phyloP scores from a whole-genome alignment of 2,329 filamentous ascomycete genomes.

The Ceratocystis colombiana region DNA sequence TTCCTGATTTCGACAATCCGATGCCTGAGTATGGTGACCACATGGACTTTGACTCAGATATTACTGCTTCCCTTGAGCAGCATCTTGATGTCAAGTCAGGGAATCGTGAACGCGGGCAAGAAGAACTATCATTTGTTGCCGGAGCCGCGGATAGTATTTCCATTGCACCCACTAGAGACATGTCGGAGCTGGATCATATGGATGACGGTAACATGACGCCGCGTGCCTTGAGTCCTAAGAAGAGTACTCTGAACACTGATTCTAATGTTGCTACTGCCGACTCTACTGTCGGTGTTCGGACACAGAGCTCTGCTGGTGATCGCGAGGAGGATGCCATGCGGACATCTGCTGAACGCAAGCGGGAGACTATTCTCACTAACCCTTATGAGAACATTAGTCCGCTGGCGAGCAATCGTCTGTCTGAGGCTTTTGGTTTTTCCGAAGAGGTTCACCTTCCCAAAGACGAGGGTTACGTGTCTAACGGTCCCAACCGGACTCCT shows the following conservation, averaged over 20 bases:
- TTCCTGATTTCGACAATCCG: slow-evolving; percentile 59
- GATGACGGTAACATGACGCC: slow-evolving; percentile 42
- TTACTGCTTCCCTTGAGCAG: slow-evolving; percentile 76
- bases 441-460: slow-evolving; percentile 20
- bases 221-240: slow-evolving; percentile 27
- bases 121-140: slow-evolving; percentile 24
- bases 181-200: background rate
- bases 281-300: background rate
- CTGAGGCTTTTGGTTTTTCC: slow-evolving; percentile 39
- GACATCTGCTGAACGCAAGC: slow-evolving; percentile 49
- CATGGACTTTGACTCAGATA: slow-evolving; percentile 56
- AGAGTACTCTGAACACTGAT: slow-evolving; percentile 35
- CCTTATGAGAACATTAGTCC: slow-evolving; percentile 57
- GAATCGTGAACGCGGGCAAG: slow-evolving; percentile 25
- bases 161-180: slow-evolving; percentile 16
- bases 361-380: slow-evolving; percentile 57
- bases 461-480: slow-evolving; percentile 90
- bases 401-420: slow-evolving; percentile 45
- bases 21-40: slow-evolving; percentile 67
- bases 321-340: slow-evolving; percentile 33
- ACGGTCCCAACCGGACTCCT: slow-evolving; percentile 48
- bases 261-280: slow-evolving; percentile 44
- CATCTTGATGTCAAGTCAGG: slow-evolving; percentile 39
- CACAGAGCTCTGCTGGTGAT: slow-evolving; percentile 32
- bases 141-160: slow-evolving; percentile 24